These are phyloP conservation scores for Blumeriella jaapii DNA, from an alignment of 2,329 filamentous ascomycete species.

Conservation along the genomic window DNA sequence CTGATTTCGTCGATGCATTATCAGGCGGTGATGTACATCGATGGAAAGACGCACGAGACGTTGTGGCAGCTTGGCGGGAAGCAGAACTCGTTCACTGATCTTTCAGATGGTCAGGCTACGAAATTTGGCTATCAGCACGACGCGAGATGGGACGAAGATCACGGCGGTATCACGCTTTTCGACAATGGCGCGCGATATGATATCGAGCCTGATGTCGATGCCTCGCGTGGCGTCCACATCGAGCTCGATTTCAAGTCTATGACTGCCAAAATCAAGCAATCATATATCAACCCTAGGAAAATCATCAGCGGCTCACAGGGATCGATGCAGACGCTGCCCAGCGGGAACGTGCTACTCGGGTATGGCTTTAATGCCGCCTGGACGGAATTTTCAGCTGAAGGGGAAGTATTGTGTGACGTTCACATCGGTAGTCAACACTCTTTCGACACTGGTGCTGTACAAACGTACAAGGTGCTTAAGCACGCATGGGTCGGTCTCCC, in stretches of 20 bases:
- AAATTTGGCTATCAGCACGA: conserved; percentile 39
- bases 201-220: background rate
- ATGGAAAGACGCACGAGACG: conserved; percentile 31
- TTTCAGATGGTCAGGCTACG: conserved; percentile 28
- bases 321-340: conserved; percentile 11
- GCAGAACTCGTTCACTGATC: conserved; percentile 30
- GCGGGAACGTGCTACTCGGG: conserved; percentile 12
- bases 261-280: conserved; percentile 7
- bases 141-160: conserved; percentile 28
- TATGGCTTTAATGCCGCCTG: conserved; percentile 10
- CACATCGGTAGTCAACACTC: conserved; percentile 22
- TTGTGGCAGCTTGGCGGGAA: conserved; percentile 36
- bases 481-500: conserved; percentile 28
- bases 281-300: conserved; percentile 9
- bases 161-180: conserved; percentile 9
- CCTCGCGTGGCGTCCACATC: conserved; percentile 9
- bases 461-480: conserved; percentile 25
- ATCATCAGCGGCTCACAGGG: conserved; percentile 16
- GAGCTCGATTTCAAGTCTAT: conserved; percentile 9
- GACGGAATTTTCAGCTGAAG: conserved; percentile 16
- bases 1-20: conserved; percentile 34
- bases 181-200: conserved; percentile 12
- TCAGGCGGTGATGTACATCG: conserved; percentile 31
- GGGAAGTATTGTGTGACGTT: conserved; percentile 27
- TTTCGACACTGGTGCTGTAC: conserved; percentile 12